Evolutionary conservation across 352 stramenopile species (phyloP).

Genomic region (Phytopythium vexans): DNA sequence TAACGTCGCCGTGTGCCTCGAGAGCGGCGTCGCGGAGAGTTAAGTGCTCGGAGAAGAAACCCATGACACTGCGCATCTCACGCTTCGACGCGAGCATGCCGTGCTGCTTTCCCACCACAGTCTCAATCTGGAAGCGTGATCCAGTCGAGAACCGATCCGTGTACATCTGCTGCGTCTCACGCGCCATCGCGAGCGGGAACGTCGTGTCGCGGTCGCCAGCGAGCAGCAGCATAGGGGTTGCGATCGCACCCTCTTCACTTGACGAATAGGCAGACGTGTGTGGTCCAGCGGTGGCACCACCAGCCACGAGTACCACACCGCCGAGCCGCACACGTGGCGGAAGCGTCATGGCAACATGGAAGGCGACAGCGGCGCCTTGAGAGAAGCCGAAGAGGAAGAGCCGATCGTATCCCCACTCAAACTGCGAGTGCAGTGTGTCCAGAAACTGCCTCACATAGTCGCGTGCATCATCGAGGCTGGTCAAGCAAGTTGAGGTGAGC

Average conservation of each 20-base stretch:
- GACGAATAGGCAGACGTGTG: constrained; percentile 13
- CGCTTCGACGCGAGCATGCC: constrained; percentile 44
- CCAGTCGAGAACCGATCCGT: constrained; percentile 23
- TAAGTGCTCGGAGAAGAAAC: constrained; percentile 51
- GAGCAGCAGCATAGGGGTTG: constrained; percentile 47
- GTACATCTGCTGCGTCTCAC: constrained; percentile 17
- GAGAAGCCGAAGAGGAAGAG: constrained; percentile 70
- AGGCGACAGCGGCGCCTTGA: constrained; percentile 60
- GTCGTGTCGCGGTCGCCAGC: constrained; percentile 28
- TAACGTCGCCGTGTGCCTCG: constrained; percentile 48
- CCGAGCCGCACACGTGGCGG: constrained; percentile 28
- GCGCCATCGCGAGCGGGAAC: constrained; percentile 32
- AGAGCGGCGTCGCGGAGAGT: constrained; percentile 49
- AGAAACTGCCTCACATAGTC: constrained; percentile 50
- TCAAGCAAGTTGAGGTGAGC: neutral
- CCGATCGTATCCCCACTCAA: constrained; percentile 46
- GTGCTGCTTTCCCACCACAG: constrained; percentile 30
- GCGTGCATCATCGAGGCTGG: constrained; percentile 30
- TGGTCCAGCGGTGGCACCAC: constrained; percentile 30
- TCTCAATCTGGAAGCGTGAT: constrained; percentile 7
- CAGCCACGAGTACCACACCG: constrained; percentile 49
- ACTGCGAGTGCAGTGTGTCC: constrained; percentile 36
- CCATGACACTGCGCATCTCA: constrained; percentile 62
- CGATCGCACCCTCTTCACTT: constrained; percentile 7
- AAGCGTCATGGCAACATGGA: constrained; percentile 47